Evolutionary conservation across 345 rosid species (phyloP).

Genomic region (Viola odorata): DNA sequence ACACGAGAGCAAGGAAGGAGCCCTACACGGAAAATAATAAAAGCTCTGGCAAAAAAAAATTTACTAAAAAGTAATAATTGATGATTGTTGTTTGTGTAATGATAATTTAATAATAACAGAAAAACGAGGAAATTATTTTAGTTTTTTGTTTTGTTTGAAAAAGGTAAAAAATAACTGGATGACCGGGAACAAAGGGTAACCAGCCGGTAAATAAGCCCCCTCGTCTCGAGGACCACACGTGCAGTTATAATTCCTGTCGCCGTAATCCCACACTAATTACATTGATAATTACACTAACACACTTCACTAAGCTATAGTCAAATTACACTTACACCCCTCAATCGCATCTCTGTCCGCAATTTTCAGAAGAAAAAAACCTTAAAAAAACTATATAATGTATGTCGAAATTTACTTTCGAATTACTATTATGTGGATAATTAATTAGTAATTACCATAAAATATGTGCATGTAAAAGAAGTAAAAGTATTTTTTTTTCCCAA

Average conservation of each 20-base stretch:
- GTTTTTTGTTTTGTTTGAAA: not conserved
- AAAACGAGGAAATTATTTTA: not conserved
- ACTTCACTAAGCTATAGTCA: not conserved
- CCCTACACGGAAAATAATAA: constrained; percentile 24
- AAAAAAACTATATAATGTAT: too few relatives aligned
- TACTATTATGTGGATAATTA: too few relatives aligned
- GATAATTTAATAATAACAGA: not conserved
- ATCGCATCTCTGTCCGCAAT: not conserved
- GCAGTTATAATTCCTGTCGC: constrained; percentile 30
- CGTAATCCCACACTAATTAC: constrained; percentile 21
- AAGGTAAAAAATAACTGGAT: constrained; percentile 1
- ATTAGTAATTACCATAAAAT: too few relatives aligned
- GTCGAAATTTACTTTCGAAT: too few relatives aligned
- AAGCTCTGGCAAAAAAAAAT: constrained; percentile 9
- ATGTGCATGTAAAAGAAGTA: too few relatives aligned
- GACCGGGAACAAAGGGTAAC: constrained; percentile 35
- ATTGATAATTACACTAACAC: not conserved
- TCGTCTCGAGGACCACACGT: constrained; percentile 41
- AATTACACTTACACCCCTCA: constrained; percentile 1
- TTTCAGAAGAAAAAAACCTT: too few relatives aligned
- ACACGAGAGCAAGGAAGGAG: not conserved
- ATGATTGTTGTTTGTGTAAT: not conserved
- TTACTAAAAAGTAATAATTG: constrained; percentile 2
- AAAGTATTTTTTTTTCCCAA: too few relatives aligned
- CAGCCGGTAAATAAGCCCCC: constrained; percentile 33